phyloP scores from a whole-genome alignment of 192 early-diverging fungal genomes.

The Linnemannia elongata region DNA sequence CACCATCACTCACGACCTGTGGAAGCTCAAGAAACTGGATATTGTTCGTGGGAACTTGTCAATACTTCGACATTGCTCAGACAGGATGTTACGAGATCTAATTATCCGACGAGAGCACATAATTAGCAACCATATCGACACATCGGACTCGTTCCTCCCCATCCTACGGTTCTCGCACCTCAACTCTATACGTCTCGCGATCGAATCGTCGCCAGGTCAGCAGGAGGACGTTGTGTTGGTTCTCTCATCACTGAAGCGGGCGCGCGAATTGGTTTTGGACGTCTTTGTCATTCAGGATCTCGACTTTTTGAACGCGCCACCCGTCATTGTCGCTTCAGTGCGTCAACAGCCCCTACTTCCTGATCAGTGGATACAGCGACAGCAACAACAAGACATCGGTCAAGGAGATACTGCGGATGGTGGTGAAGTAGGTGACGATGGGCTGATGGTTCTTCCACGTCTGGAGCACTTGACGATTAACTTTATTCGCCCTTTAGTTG shows the following conservation, averaged over 20 bases:
- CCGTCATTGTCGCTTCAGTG: background rate
- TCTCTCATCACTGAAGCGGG: background rate
- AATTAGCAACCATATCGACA: background rate
- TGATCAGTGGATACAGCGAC: background rate
- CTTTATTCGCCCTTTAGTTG: background rate
- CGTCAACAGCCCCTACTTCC: background rate
- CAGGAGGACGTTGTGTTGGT: background rate
- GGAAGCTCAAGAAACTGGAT: background rate
- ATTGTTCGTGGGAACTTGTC: background rate
- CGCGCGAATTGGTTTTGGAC: background rate
- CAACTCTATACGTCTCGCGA: background rate
- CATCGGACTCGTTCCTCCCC: background rate
- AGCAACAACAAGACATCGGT: background rate
- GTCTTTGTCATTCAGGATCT: background rate
- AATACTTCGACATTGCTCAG: background rate
- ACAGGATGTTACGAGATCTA: background rate
- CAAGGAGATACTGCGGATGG: background rate
- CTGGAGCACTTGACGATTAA: background rate
- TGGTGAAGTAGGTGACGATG: background rate
- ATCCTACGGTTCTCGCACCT: background rate
- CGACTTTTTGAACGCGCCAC: background rate
- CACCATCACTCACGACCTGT: background rate
- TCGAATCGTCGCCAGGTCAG: background rate
- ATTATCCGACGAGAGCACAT: background rate
- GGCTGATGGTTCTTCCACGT: background rate